Conservation (phyloP, 345 rosid species). For the Arabis alpina region DNA sequence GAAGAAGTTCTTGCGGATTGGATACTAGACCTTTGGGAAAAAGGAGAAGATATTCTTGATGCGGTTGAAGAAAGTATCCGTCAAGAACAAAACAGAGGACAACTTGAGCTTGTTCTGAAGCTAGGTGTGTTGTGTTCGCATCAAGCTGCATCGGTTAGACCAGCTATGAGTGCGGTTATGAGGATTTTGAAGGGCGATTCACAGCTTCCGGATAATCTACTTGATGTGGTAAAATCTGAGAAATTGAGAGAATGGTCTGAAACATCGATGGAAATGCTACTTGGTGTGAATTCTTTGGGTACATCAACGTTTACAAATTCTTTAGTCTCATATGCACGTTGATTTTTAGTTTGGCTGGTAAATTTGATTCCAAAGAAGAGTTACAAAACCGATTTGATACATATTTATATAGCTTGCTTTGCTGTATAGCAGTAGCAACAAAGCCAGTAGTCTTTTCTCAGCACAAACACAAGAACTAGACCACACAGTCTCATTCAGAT, state of each 20-base stretch:
- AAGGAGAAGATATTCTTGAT: conserved; percentile 40
- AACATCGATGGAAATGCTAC: conserved; percentile 12
- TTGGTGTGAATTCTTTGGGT: conserved; percentile 9
- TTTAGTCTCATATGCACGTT: conserved; percentile 17
- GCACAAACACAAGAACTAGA: not conserved
- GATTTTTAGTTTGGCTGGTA: not conserved
- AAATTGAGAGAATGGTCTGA: conserved; percentile 13
- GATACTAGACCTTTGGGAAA: conserved; percentile 47
- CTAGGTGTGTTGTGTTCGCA: conserved; percentile 48
- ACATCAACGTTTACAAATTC: not conserved
- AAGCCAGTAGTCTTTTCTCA: no score
- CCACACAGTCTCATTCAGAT: not conserved
- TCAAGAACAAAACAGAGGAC: conserved; percentile 22
- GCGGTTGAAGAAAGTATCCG: conserved; percentile 37
- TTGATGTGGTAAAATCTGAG: conserved; percentile 25
- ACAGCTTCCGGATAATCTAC: conserved; percentile 29
- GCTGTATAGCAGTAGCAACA: no score
- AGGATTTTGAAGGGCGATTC: conserved; percentile 33
- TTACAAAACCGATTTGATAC: not conserved
- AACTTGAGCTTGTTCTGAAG: conserved; percentile 44
- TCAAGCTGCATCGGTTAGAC: conserved; percentile 35
- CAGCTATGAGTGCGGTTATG: conserved; percentile 38
- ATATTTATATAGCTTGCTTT: no score
- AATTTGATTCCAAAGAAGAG: not conserved
- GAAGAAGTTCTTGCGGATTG: conserved; percentile 43